Evolutionary conservation across 2,329 filamentous ascomycete genomes (phyloP).

Genomic region (Ophiostoma populinum): DNA sequence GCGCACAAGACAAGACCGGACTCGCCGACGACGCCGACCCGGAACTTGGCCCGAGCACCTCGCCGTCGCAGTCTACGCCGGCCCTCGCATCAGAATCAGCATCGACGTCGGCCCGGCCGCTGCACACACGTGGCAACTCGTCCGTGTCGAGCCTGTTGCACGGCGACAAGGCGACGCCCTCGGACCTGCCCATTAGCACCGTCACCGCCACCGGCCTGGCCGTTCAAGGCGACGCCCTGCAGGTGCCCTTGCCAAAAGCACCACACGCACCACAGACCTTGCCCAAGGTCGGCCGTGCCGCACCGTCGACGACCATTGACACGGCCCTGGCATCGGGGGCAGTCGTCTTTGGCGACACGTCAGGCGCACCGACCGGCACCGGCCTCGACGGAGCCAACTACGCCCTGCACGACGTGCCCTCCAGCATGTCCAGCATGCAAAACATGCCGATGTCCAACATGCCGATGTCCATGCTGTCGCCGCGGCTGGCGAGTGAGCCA

Average conservation of each 20-base stretch:
- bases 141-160: conserved; percentile 14
- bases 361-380: conserved; percentile 24
- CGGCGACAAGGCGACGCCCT: conserved; percentile 16
- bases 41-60: no score
- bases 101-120: conserved; percentile 17
- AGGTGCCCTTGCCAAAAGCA: conserved; percentile 25
- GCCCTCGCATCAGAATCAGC: conserved; percentile 24
- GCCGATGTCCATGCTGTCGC: no score
- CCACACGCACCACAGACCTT: conserved; percentile 26
- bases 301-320: conserved; percentile 24
- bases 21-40: no score
- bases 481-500: conserved; percentile 15
- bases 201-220: conserved; percentile 20
- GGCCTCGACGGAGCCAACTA: no score
- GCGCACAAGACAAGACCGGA: no score
- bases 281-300: conserved; percentile 25
- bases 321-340: conserved; percentile 32
- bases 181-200: conserved; percentile 19
- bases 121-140: conserved; percentile 17
- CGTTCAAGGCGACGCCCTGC: conserved; percentile 23
- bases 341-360: conserved; percentile 28
- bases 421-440: no score
- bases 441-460: no score
- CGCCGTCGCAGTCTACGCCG: no score
- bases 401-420: no score